A percentile compares a stretch with the other conserved stretches of the same genome.
phyloP scores from a whole-genome alignment of 164 flowering plant genomes.

The Stephania japonica region DNA sequence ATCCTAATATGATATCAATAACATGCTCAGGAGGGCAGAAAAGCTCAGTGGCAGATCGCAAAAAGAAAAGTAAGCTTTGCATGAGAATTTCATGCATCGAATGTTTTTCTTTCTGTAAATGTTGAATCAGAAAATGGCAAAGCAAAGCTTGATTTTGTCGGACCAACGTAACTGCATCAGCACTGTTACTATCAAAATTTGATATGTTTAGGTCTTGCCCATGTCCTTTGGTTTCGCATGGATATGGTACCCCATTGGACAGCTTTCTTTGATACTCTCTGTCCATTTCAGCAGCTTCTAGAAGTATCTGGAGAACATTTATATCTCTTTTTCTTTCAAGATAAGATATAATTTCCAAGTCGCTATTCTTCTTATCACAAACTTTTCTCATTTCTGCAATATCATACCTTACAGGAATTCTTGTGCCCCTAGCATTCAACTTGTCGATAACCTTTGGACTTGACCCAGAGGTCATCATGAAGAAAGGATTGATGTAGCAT shows the following conservation, averaged over 20 bases:
- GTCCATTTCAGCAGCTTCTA: slow-evolving; percentile 84
- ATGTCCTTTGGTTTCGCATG: slow-evolving; percentile 29
- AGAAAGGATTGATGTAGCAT: slow-evolving; percentile 80
- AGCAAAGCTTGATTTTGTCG: slow-evolving; percentile 75
- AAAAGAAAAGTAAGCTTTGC: slow-evolving; percentile 60
- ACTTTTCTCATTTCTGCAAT: slow-evolving; percentile 28
- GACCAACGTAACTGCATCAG: slow-evolving; percentile 83
- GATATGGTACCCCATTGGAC: slow-evolving; percentile 25
- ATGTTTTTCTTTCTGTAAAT: slow-evolving; percentile 49
- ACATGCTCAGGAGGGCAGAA: slow-evolving; percentile 64
- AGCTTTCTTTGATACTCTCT: slow-evolving; percentile 28
- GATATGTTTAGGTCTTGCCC: slow-evolving; percentile 41
- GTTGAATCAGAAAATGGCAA: slow-evolving; percentile 56
- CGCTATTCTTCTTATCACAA: slow-evolving; percentile 25
- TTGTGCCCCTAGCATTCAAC: slow-evolving; percentile 15
- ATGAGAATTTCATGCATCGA: slow-evolving; percentile 78
- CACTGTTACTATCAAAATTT: slow-evolving; percentile 35
- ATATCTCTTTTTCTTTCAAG: slow-evolving; percentile 75
- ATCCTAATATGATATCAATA: slow-evolving; percentile 56
- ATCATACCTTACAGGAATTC: slow-evolving; percentile 21
- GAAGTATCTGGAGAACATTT: slow-evolving; percentile 66
- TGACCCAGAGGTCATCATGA: slow-evolving; percentile 43
- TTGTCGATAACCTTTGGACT: slow-evolving; percentile 23
- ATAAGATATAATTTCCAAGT: slow-evolving; percentile 44
- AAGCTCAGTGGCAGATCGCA: slow-evolving; percentile 66